Conservation (phyloP, 805 yeast genomes). For the Ogataea thermomethanolica region DNA sequence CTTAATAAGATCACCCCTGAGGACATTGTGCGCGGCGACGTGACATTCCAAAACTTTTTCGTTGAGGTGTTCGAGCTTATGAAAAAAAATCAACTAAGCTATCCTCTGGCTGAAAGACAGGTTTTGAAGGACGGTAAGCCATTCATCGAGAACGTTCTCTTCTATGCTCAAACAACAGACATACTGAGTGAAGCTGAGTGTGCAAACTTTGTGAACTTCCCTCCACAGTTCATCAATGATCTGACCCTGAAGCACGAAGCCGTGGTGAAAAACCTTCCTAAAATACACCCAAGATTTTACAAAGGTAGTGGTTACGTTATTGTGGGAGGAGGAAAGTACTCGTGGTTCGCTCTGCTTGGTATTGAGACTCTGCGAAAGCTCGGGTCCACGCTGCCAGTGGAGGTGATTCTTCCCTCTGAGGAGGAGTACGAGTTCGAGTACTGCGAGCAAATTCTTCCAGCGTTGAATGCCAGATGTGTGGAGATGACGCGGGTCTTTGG, state of each 20-base stretch:
- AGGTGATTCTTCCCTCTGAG: slow-evolving; percentile 70
- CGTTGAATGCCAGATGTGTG: slow-evolving; percentile 63
- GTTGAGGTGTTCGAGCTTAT: slow-evolving; percentile 31
- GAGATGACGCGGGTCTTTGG: slow-evolving; percentile 63
- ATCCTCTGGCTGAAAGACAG: slow-evolving; percentile 32
- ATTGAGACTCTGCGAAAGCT: slow-evolving; percentile 60
- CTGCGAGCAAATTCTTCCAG: slow-evolving; percentile 62
- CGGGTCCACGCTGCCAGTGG: slow-evolving; percentile 73
- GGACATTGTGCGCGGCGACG: slow-evolving; percentile 31
- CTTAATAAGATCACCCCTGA: slow-evolving; percentile 27
- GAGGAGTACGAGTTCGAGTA: slow-evolving; percentile 69
- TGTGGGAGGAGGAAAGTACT: slow-evolving; percentile 79
- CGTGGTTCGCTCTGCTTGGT: slow-evolving; percentile 66
- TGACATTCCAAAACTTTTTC: slow-evolving; percentile 32
- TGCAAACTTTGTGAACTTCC: slow-evolving; percentile 27
- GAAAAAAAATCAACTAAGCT: slow-evolving; percentile 28
- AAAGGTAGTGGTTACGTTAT: slow-evolving; percentile 52
- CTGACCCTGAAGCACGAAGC: slow-evolving; percentile 32
- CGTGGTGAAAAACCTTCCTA: slow-evolving; percentile 30
- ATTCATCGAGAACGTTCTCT: slow-evolving; percentile 31
- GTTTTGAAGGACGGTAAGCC: slow-evolving; percentile 32
- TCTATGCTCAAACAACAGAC: slow-evolving; percentile 27
- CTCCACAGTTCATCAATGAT: slow-evolving; percentile 32
- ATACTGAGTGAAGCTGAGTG: slow-evolving; percentile 28
- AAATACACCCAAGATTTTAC: slow-evolving; percentile 28